Evolutionary conservation across 345 rosid species (phyloP), one percentile per base, ranked within the genome.

Genomic region (Ricinus communis): DNA sequence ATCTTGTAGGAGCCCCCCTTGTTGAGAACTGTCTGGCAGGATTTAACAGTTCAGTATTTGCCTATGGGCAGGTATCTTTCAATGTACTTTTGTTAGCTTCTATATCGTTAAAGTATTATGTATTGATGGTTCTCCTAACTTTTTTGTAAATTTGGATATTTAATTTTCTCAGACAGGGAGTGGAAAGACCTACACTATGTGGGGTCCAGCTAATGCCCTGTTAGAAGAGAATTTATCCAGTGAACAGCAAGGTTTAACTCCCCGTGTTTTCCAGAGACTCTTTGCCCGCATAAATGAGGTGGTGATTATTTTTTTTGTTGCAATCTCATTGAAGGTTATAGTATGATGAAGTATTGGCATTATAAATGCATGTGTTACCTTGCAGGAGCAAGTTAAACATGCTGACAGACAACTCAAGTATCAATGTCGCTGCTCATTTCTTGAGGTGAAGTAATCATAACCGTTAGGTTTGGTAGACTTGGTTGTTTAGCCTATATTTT

Each of bases 21-120:
- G 98, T 96, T 5, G 98, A 96, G 69, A 96, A 96, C 65, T 96
- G 99, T 79, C 78, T 96, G 14, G 91, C 99, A 36, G 99, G 99
- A 55, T 96, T 96, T 69, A 96, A 96, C 77, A 93, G 99, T 79
- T 96, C 99, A 52, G 95, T 96, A 5, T 96, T 96, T 81, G 99
- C 98, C 40, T 96, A 93, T 70, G 99, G 99, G 71, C 98, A 93
- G 98, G 99, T 96, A 67, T 18, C 66, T 75, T 25, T 27, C 57
- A 19, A 10, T 41, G 46, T 52, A 45, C 57, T 52, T 75, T 28
- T 49, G 16, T 71, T 64, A 16, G 21, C 4, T 50, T 51, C n/a
- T 25, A 30, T 22, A 16, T 19, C 11, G 65, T n/a, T n/a, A n/a
- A n/a, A n/a, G n/a, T 60, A 47, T 41, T 40, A 41, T 30, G 38